phyloP scores from a whole-genome alignment of 768 basidiomycete genomes.

The Lyophyllum semitale region DNA sequence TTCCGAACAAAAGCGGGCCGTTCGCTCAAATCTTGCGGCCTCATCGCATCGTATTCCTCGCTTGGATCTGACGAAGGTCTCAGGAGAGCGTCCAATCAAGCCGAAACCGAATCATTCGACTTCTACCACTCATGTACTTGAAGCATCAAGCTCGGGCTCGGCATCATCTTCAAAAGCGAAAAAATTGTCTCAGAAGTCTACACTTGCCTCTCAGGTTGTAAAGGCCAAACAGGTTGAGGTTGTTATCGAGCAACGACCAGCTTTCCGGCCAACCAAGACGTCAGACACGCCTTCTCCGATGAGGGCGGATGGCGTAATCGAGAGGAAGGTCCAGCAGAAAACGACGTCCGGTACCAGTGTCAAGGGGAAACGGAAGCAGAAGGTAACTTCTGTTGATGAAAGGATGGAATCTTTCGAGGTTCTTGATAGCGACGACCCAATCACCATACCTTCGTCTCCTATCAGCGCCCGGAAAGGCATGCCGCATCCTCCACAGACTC shows the following conservation, averaged over 20 bases:
- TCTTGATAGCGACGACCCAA: constrained; percentile 25
- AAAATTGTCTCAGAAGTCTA: neutral
- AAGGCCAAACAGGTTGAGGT: constrained; percentile 14
- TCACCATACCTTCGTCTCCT: constrained; percentile 13
- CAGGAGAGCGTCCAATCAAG: neutral
- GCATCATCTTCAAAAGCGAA: neutral
- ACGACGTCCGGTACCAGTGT: neutral
- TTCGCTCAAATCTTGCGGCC: neutral
- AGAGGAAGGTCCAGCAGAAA: neutral
- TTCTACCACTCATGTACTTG: neutral
- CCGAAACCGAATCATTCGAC: neutral
- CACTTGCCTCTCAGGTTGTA: neutral
- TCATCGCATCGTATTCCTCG: constrained; percentile 13
- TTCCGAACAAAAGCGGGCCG: neutral
- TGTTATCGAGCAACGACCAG: constrained; percentile 9
- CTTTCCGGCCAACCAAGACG: neutral
- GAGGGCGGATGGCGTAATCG: neutral
- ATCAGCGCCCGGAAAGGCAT: neutral
- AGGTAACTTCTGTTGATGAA: constrained; percentile 1
- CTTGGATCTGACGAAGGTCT: constrained; percentile 11
- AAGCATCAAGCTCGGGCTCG: neutral
- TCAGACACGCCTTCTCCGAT: neutral
- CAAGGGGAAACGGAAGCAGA: constrained; percentile 17
- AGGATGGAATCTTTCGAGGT: constrained; percentile 11
- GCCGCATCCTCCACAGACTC: neutral